These are phyloP conservation scores for Spathaspora arborariae DNA, from an alignment of 805 yeast genomes.

Conservation along the genomic window DNA sequence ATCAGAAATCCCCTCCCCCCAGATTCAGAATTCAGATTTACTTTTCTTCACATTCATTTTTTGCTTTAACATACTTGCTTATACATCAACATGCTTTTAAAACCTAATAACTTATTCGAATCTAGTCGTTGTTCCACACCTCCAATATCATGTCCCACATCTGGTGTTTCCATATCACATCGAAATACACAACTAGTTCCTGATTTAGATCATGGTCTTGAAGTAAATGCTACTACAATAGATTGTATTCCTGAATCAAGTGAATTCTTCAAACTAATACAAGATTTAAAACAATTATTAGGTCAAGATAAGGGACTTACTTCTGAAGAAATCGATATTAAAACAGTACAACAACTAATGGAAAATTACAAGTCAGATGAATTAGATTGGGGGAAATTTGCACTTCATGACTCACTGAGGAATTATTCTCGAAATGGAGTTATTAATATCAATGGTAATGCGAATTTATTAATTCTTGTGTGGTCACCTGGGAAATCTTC, in stretches of 20 bases:
- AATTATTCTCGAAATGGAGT: slow-evolving; percentile 70
- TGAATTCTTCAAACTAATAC: slow-evolving; percentile 24
- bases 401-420: slow-evolving; percentile 47
- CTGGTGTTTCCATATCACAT: neutral
- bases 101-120: slow-evolving; percentile 4
- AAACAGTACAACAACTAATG: slow-evolving; percentile 43
- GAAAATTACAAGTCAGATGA: slow-evolving; percentile 44
- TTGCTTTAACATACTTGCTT: neutral
- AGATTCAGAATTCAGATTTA: neutral
- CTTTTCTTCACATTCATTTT: neutral
- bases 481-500: slow-evolving; percentile 69
- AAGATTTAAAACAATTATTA: slow-evolving; percentile 21
- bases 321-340: slow-evolving; percentile 51
- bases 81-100: slow-evolving; percentile 6
- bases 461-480: slow-evolving; percentile 61
- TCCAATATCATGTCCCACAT: slow-evolving; percentile 2
- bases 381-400: slow-evolving; percentile 57
- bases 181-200: slow-evolving; percentile 1
- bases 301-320: slow-evolving; percentile 31
- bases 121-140: neutral
- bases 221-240: slow-evolving; percentile 6
- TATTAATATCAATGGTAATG: slow-evolving; percentile 65
- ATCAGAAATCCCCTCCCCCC: neutral
- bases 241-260: slow-evolving; percentile 11
- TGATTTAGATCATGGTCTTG: slow-evolving; percentile 6